Conservation (phyloP, 495 filamentous ascomycete species). For the Trichoderma gamsii region DNA sequence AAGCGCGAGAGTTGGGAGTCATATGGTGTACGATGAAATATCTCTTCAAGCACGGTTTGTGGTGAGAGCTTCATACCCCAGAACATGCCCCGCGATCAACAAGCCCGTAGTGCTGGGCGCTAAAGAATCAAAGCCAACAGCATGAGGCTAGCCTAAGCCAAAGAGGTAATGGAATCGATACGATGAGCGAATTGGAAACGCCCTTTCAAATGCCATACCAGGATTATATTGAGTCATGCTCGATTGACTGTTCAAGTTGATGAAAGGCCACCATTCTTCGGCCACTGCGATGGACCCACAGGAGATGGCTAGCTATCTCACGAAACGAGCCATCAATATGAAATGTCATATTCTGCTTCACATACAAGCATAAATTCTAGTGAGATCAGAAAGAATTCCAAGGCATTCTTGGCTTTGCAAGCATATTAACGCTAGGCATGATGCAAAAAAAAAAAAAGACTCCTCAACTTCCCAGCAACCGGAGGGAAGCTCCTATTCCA, state of each 20-base stretch:
- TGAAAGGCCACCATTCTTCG: not conserved
- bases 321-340: not conserved
- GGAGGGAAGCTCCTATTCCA: not conserved
- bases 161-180: not conserved
- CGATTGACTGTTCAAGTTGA: not conserved
- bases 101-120: not conserved
- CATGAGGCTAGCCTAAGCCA: not conserved
- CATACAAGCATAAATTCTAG: too few species aligned
- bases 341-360: not conserved
- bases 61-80: not conserved
- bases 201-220: not conserved
- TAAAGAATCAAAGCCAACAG: not conserved
- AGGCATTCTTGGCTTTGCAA: too few species aligned
- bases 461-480: not conserved
- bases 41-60: not conserved
- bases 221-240: not conserved
- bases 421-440: too few species aligned
- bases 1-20: too few species aligned
- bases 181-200: not conserved
- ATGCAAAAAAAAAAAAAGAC: too few species aligned
- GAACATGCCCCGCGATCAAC: constrained; percentile 5
- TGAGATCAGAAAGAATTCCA: too few species aligned
- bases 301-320: not conserved
- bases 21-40: too few species aligned
- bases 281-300: not conserved